Evolutionary conservation across 441 rosid species (phyloP).

Genomic region (California macrophylla): DNA sequence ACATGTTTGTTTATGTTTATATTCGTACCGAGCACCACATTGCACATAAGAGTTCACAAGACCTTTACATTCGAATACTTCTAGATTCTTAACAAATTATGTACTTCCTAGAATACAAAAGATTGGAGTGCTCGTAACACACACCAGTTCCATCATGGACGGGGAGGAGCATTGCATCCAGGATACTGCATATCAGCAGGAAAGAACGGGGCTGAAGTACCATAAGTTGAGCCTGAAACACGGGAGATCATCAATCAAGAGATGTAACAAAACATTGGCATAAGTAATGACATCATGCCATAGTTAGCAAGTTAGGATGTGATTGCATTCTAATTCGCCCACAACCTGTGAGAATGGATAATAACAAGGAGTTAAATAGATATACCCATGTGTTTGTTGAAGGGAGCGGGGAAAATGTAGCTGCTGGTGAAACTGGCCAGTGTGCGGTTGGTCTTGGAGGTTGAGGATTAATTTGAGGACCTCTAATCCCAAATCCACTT

Average conservation of each 20-base stretch:
- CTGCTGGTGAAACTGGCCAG: too few relatives aligned
- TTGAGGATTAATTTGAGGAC: slow-evolving; percentile 7
- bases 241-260: not conserved
- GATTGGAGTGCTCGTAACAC: too few relatives aligned
- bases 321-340: too few relatives aligned
- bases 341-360: too few relatives aligned
- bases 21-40: too few relatives aligned
- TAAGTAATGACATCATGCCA: slow-evolving; percentile 8
- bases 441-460: slow-evolving; percentile 2
- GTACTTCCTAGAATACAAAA: too few relatives aligned
- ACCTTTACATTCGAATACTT: too few relatives aligned
- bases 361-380: too few relatives aligned
- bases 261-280: not conserved
- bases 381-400: slow-evolving; percentile 5
- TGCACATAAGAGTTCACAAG: too few relatives aligned
- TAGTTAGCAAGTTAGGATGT: too few relatives aligned
- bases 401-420: not conserved
- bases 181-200: slow-evolving; percentile 9
- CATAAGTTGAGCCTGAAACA: slow-evolving; percentile 15
- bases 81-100: too few relatives aligned
- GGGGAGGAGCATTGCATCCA: slow-evolving; percentile 6
- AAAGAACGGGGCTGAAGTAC: not conserved
- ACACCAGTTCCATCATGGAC: not conserved
- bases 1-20: too few relatives aligned
- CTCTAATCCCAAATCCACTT: slow-evolving; percentile 3